Percentiles rank a stretch among this genome's conserved stretches.
phyloP scores from a whole-genome alignment of 2,329 filamentous ascomycete genomes.

The Bipolaris sorokiniana region DNA sequence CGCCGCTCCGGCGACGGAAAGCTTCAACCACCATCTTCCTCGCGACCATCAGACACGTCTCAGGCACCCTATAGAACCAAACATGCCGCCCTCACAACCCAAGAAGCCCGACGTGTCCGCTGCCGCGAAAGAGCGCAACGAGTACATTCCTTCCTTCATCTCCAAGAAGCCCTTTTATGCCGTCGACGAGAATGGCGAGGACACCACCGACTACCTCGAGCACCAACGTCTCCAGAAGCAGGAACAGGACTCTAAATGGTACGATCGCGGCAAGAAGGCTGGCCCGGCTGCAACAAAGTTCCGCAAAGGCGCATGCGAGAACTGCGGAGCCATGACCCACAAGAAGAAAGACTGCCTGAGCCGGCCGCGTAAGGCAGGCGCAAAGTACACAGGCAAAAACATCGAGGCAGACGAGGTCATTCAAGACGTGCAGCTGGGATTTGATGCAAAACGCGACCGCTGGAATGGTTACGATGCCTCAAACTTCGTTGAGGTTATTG shows the following conservation, averaged over 20 bases:
- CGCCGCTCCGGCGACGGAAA: constrained; percentile 21
- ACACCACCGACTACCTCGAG: constrained; percentile 84
- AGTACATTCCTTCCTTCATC: constrained; percentile 98
- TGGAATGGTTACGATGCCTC: constrained; percentile 97
- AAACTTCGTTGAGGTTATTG: constrained; percentile 85
- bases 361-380: constrained; percentile 85
- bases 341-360: constrained; percentile 93
- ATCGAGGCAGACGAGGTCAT: constrained; percentile 92
- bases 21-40: constrained; percentile 8
- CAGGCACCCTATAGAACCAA: constrained; percentile 15
- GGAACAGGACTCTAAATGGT: constrained; percentile 81
- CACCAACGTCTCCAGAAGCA: constrained; percentile 86
- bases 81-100: constrained; percentile 56
- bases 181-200: constrained; percentile 71
- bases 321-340: constrained; percentile 96
- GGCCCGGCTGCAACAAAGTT: constrained; percentile 94
- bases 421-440: constrained; percentile 84
- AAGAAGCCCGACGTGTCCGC: constrained; percentile 60
- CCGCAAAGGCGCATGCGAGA: constrained; percentile 97
- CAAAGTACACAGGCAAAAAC: constrained; percentile 88
- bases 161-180: constrained; percentile 98
- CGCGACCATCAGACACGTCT: constrained; percentile 1
- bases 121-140: constrained; percentile 83
- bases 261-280: constrained; percentile 83
- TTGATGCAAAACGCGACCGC: constrained; percentile 96